phyloP scores from a whole-genome alignment of 139 green algal species.

The Micractinium conductrix region DNA sequence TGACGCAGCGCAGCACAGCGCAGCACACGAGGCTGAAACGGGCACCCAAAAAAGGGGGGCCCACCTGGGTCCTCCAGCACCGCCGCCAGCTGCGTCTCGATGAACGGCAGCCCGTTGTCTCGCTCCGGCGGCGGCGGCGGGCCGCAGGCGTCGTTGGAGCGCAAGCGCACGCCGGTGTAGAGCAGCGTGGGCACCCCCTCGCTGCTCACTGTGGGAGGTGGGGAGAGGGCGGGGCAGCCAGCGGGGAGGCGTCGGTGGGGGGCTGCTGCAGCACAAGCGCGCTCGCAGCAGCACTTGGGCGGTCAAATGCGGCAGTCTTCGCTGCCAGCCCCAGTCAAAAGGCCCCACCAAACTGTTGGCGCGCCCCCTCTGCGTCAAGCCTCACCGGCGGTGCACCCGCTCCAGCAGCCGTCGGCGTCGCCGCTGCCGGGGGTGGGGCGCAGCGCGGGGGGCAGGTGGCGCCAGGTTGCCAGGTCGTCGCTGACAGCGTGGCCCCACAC shows the following conservation, averaged over 20 bases:
- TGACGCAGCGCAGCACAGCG: too few relatives aligned
- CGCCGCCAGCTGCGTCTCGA: slow-evolving; percentile 82
- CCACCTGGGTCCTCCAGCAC: slow-evolving; percentile 55
- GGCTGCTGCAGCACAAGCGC: not conserved
- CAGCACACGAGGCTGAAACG: too few relatives aligned
- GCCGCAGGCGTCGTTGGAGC: slow-evolving; percentile 60
- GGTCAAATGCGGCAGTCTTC: not conserved
- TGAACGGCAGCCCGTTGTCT: slow-evolving; percentile 76
- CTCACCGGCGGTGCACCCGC: slow-evolving; percentile 69
- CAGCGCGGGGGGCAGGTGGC: slow-evolving; percentile 75
- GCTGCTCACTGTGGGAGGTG: not conserved
- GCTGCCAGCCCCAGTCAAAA: too few relatives aligned
- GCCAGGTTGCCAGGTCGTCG: slow-evolving; percentile 77
- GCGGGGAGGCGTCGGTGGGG: not conserved
- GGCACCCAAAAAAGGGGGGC: too few relatives aligned
- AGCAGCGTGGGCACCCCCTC: slow-evolving; percentile 69
- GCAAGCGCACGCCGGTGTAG: slow-evolving; percentile 81
- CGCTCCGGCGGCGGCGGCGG: slow-evolving; percentile 49
- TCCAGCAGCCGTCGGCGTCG: slow-evolving; percentile 89
- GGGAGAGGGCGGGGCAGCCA: not conserved
- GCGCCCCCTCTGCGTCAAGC: too few relatives aligned
- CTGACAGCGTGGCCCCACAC: slow-evolving; percentile 84
- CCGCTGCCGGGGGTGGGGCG: slow-evolving; percentile 66
- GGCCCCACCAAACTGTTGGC: not conserved
- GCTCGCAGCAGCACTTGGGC: not conserved